These are phyloP conservation scores for Colletotrichum coccodes DNA, from an alignment of 2,329 filamentous ascomycete genomes.

Conservation along the genomic window DNA sequence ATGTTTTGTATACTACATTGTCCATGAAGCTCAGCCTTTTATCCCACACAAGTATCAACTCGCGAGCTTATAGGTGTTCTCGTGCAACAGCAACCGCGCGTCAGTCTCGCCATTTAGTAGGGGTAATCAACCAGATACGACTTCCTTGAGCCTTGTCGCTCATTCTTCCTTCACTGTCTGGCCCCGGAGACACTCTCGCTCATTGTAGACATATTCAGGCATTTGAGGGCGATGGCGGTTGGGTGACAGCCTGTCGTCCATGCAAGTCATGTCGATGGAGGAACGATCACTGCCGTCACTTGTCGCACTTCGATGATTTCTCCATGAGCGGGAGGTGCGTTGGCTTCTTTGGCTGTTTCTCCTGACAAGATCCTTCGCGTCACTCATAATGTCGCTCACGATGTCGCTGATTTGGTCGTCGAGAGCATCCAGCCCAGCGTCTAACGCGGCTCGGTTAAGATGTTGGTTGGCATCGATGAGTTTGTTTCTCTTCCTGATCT, in stretches of 20 bases:
- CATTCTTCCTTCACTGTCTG: slow-evolving; percentile 49
- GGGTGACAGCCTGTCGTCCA: slow-evolving; percentile 32
- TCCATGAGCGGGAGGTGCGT: not conserved
- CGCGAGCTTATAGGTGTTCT: not conserved
- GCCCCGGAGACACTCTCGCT: slow-evolving; percentile 49
- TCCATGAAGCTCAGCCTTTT: not conserved
- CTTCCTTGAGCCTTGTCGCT: not conserved
- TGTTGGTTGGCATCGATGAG: slow-evolving; percentile 59
- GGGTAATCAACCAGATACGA: slow-evolving; percentile 15
- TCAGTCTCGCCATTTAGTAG: not conserved
- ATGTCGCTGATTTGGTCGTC: slow-evolving; percentile 49
- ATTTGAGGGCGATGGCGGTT: slow-evolving; percentile 36
- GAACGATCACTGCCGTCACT: slow-evolving; percentile 32
- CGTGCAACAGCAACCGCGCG: not conserved
- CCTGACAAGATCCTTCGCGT: slow-evolving; percentile 42
- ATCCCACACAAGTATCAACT: not conserved
- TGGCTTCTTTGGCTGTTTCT: slow-evolving; percentile 22
- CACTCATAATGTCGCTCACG: slow-evolving; percentile 45
- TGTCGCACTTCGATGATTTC: slow-evolving; percentile 21
- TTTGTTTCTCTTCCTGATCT: slow-evolving; percentile 72
- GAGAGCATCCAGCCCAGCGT: slow-evolving; percentile 48
- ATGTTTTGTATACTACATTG: slow-evolving; percentile 15
- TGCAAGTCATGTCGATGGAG: slow-evolving; percentile 41
- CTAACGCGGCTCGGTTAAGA: slow-evolving; percentile 47
- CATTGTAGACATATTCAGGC: slow-evolving; percentile 37